Evolutionary conservation across 2,329 filamentous ascomycete species (phyloP).

Genomic region (Aspergillus costaricaensis): DNA sequence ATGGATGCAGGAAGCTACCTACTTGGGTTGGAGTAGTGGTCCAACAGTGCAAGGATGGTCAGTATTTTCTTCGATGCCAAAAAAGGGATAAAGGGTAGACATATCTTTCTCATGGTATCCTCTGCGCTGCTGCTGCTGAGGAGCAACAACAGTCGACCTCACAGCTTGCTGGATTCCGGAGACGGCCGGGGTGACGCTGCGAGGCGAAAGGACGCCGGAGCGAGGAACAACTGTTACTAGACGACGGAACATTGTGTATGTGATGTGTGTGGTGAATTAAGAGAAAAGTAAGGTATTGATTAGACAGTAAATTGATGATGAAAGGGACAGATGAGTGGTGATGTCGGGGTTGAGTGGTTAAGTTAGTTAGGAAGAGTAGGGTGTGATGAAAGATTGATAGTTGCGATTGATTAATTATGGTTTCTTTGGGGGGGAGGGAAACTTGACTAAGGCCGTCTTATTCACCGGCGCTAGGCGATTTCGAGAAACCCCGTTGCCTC

Average conservation of each 20-base stretch:
- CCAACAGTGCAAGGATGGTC: slow-evolving; percentile 56
- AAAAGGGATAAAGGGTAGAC: slow-evolving; percentile 30
- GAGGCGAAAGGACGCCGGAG: slow-evolving; percentile 52
- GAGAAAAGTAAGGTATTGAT: slow-evolving; percentile 26
- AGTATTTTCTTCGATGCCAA: slow-evolving; percentile 15
- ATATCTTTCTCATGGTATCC: slow-evolving; percentile 68
- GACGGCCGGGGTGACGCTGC: slow-evolving; percentile 51
- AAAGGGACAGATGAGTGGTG: slow-evolving; percentile 11
- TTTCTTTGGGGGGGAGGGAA: slow-evolving; percentile 5
- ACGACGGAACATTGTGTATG: slow-evolving; percentile 57
- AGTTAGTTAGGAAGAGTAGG: neutral
- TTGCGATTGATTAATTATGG: slow-evolving; percentile 19
- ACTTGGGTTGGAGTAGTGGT: slow-evolving; percentile 78
- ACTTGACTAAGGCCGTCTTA: slow-evolving; percentile 7
- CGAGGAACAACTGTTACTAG: slow-evolving; percentile 56
- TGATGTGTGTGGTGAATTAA: slow-evolving; percentile 10
- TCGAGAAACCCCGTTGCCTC: slow-evolving; percentile 20
- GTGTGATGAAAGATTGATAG: slow-evolving; percentile 12
- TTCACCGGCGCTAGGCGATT: slow-evolving; percentile 12
- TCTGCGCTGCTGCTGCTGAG: slow-evolving; percentile 44
- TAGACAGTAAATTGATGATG: slow-evolving; percentile 25
- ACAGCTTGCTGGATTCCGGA: slow-evolving; percentile 43
- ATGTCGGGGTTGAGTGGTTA: neutral
- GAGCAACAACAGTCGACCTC: slow-evolving; percentile 36
- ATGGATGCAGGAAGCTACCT: slow-evolving; percentile 34